Percentiles rank a stretch among this genome's conserved stretches.
These are phyloP conservation scores for Phytophthora boehmeriae DNA, from an alignment of 352 stramenopile genomes.

Conservation along the genomic window DNA sequence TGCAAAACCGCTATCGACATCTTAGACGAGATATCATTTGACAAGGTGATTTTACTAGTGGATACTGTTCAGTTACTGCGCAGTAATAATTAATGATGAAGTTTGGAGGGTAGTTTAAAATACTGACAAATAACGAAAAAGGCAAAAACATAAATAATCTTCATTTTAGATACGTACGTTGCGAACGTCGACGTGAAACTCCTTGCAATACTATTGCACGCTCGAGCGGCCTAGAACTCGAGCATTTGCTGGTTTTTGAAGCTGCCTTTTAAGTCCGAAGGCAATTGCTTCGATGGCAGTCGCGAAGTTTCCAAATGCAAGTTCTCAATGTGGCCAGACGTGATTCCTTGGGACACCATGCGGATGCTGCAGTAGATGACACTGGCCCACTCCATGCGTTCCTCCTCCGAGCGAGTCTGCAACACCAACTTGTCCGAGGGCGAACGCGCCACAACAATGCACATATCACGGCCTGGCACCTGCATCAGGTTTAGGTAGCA, in stretches of 20 bases:
- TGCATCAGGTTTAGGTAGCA: constrained; percentile 87
- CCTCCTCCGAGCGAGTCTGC: constrained; percentile 63
- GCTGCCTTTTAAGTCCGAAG: constrained; percentile 33
- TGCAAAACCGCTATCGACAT: background rate
- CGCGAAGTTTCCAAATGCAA: constrained; percentile 68
- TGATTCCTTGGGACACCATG: constrained; percentile 88
- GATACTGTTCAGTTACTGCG: too few species aligned
- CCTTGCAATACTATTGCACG: background rate
- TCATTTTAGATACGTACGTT: background rate
- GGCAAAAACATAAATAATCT: background rate
- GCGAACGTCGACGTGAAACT: background rate
- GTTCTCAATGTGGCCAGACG: constrained; percentile 77
- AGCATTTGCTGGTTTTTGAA: constrained; percentile 37
- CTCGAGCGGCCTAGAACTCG: constrained; percentile 25
- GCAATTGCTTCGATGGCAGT: constrained; percentile 18
- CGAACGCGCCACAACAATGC: constrained; percentile 84
- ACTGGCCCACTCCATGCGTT: constrained; percentile 88
- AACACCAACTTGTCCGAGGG: constrained; percentile 88
- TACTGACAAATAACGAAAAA: too few species aligned
- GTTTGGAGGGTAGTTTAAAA: background rate
- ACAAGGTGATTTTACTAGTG: too few species aligned
- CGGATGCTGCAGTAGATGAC: constrained; percentile 89
- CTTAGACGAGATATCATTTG: background rate
- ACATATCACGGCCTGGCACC: constrained; percentile 72
- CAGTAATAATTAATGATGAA: background rate